Evolutionary conservation across 169 alveolate species (phyloP), one percentile per base, ranked within the genome.

Genomic region (Plasmodium reichenowi): DNA sequence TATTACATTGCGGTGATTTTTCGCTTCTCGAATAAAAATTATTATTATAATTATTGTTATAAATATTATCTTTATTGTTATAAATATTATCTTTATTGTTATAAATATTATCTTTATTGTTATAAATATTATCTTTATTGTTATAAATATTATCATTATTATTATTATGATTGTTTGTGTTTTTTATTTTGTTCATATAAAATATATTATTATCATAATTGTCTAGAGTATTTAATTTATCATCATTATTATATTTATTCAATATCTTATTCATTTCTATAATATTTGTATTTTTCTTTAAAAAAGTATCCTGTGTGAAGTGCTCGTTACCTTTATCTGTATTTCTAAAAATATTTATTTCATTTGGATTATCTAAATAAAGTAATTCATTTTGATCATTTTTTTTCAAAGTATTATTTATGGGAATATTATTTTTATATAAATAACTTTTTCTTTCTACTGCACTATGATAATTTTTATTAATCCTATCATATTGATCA

Each of bases 221-320:
- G 2, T 56, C 22, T 15, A 56, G 8, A 56, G 7, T 56, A 56
- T 13, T 56, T 56, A 15, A 17, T 56, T 56, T 56, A 13, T 12
- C 22, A 13, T 15, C 64, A 56, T 13, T 56, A 56, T 56, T 56
- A 3, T 56, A 17, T 56, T 13, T 56, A 56, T 56, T 22, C 17
- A 56, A 56, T 56, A 56, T 56, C 24, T 62, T 62, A 62, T 62
- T 62, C 10, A 17, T 62, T 24, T 17, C 71, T 22, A 22, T 62
- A 1, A 24, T 10, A 62, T 62, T 17, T 17, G 22, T 20, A 62
- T 62, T 24, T 24, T 24, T 62, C 17, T 7, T 62, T 13, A 62
- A 62, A 62, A 22, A 10, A 24, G 24, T 62, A 17, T 22, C 26
- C 3, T 17, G 47, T 60, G 29, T 6, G 29, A 20, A 60, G 22